phyloP scores from a whole-genome alignment of 1,139 yeast genomes.

The Kurtzmaniella natalensis region DNA sequence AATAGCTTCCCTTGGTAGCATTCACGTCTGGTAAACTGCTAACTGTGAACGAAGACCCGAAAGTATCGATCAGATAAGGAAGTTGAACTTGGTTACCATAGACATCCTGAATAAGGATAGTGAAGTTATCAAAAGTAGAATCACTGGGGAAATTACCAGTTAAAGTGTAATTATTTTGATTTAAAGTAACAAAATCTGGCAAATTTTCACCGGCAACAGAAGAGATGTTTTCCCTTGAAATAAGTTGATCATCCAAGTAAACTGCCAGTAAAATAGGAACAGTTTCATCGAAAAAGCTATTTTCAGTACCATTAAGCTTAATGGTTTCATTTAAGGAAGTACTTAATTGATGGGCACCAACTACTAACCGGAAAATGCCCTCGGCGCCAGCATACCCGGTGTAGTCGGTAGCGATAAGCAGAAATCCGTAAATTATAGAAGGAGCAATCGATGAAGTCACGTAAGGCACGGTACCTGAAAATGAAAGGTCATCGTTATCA shows the following conservation, averaged over 20 bases:
- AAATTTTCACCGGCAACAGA: constrained; percentile 42
- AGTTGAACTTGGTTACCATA: constrained; percentile 62
- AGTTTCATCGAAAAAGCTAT: constrained; percentile 46
- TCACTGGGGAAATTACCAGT: constrained; percentile 56
- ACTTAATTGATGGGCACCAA: constrained; percentile 85
- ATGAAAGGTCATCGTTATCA: constrained; percentile 57
- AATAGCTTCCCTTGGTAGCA: constrained; percentile 60
- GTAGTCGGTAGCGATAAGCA: constrained; percentile 76
- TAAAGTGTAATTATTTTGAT: constrained; percentile 39
- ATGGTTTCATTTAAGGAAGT: constrained; percentile 53
- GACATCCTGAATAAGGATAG: constrained; percentile 55
- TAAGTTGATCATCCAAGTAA: constrained; percentile 52
- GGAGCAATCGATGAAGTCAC: constrained; percentile 87
- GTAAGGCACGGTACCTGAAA: constrained; percentile 84
- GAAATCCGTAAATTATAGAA: constrained; percentile 66
- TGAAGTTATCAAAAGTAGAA: constrained; percentile 41
- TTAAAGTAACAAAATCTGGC: constrained; percentile 59
- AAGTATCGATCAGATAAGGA: constrained; percentile 47
- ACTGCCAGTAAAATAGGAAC: constrained; percentile 59
- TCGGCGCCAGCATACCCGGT: constrained; percentile 71
- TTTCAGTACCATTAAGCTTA: constrained; percentile 63
- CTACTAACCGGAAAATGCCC: constrained; percentile 64
- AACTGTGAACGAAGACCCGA: constrained; percentile 52
- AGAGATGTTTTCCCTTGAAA: constrained; percentile 51
- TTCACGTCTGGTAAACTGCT: constrained; percentile 50